A percentile compares a stretch with the other conserved stretches of the same genome.
Conservation (phyloP, 352 stramenopile genomes). For the Halophytophthora polymorphica region DNA sequence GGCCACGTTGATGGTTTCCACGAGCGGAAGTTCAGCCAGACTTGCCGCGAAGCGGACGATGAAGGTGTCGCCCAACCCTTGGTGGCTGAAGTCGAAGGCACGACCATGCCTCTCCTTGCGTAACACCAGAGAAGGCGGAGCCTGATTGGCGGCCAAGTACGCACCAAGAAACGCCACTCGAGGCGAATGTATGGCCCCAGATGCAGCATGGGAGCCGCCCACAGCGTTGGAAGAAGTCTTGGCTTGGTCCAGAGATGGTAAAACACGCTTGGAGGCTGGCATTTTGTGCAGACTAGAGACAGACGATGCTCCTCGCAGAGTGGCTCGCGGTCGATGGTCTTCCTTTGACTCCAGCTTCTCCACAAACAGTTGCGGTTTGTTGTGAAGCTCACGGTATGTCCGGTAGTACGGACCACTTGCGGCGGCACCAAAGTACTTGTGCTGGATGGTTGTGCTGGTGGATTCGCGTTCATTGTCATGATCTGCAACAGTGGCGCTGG, state of each 20-base stretch:
- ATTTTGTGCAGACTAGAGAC: constrained; percentile 5
- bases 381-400: constrained; percentile 51
- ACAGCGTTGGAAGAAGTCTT: constrained; percentile 14
- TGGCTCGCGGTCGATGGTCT: constrained; percentile 13
- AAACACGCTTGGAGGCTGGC: constrained; percentile 6
- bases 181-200: constrained; percentile 37
- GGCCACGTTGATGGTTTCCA: constrained; percentile 62
- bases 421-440: constrained; percentile 50
- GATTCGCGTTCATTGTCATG: constrained; percentile 13
- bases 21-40: constrained; percentile 55
- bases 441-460: neutral
- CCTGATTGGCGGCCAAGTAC: constrained; percentile 42
- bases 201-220: constrained; percentile 6
- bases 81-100: constrained; percentile 55
- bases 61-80: constrained; percentile 61
- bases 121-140: constrained; percentile 43
- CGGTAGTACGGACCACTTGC: constrained; percentile 54
- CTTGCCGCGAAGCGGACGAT: constrained; percentile 57
- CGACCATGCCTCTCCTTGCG: constrained; percentile 39
- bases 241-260: constrained; percentile 14
- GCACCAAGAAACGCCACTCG: constrained; percentile 46
- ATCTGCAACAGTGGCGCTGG: no score
- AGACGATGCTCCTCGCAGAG: constrained; percentile 11
- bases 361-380: constrained; percentile 56
- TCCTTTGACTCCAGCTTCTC: constrained; percentile 17